phyloP scores from a whole-genome alignment of 805 yeast species.

The Metschnikowia lochheadii region DNA sequence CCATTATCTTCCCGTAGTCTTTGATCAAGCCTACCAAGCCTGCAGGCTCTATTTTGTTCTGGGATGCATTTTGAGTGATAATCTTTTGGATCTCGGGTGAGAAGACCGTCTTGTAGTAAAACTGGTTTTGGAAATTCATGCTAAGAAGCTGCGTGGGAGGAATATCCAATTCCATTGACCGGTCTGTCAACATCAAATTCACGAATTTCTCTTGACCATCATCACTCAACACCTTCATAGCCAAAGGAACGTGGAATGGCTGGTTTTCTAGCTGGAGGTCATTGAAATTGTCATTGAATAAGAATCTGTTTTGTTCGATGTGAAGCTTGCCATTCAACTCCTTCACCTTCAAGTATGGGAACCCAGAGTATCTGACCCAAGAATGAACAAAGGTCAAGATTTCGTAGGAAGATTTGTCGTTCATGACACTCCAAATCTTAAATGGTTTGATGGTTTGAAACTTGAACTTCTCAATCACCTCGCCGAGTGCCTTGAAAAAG shows the following conservation, averaged over 20 bases:
- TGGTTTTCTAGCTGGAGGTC: constrained; percentile 45
- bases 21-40: constrained; percentile 36
- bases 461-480: constrained; percentile 33
- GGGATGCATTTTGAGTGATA: constrained; percentile 21
- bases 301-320: constrained; percentile 37
- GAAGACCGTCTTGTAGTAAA: constrained; percentile 49
- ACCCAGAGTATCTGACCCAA: constrained; percentile 60
- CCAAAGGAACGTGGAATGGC: constrained; percentile 61
- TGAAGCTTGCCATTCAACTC: constrained; percentile 23
- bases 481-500: constrained; percentile 31
- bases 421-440: constrained; percentile 50
- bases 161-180: constrained; percentile 30
- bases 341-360: constrained; percentile 46
- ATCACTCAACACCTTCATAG: constrained; percentile 29
- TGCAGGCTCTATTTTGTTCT: constrained; percentile 19
- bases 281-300: constrained; percentile 22
- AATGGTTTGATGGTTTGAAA: constrained; percentile 42
- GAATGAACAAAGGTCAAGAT: constrained; percentile 51
- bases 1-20: constrained; percentile 39
- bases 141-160: constrained; percentile 31
- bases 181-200: constrained; percentile 43
- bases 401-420: constrained; percentile 36
- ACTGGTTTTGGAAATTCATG: constrained; percentile 43
- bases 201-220: constrained; percentile 28
- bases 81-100: constrained; percentile 17